Conservation (phyloP, 371 early-diverging fungal species). For the Blastocladiella emersonii region DNA sequence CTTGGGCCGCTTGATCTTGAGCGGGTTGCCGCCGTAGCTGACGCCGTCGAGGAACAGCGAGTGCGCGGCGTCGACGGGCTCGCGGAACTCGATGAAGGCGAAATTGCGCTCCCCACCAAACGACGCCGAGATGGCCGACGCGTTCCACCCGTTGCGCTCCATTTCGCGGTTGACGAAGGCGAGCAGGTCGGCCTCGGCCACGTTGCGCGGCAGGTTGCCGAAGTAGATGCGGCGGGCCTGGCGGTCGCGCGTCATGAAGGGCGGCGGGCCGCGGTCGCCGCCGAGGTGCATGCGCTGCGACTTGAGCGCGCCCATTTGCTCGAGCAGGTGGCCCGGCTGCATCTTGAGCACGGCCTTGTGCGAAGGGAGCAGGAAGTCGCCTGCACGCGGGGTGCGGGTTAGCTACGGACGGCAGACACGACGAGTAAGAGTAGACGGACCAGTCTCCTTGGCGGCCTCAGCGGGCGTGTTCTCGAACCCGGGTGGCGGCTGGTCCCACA, state of each 20-base stretch:
- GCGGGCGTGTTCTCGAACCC: constrained; percentile 85
- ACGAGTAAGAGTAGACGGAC: constrained; percentile 19
- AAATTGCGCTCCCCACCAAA: constrained; percentile 53
- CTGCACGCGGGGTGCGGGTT: constrained; percentile 18
- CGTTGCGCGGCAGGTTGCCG: constrained; percentile 76
- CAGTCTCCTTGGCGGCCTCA: constrained; percentile 79
- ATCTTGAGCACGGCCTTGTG: constrained; percentile 42
- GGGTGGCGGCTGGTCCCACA: constrained; percentile 88
- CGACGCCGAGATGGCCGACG: constrained; percentile 47
- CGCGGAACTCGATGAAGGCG: constrained; percentile 48
- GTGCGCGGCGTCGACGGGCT: constrained; percentile 74
- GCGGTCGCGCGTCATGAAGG: constrained; percentile 32
- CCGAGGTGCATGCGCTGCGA: constrained; percentile 3
- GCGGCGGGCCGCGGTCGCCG: constrained; percentile 19
- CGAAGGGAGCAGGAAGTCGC: constrained; percentile 81
- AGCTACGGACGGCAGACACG: neutral
- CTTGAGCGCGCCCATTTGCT: constrained; percentile 14
- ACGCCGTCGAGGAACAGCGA: constrained; percentile 71
- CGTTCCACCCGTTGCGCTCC: constrained; percentile 46
- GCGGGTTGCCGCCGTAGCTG: constrained; percentile 39
- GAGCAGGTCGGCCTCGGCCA: constrained; percentile 60
- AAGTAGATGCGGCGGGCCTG: constrained; percentile 81
- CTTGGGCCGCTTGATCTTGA: constrained; percentile 89
- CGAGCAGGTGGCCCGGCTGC: constrained; percentile 19
- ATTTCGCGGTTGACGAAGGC: constrained; percentile 79